Evolutionary conservation across 2,329 filamentous ascomycete species (phyloP), one percentile per base, ranked within the genome.

Genomic region (Didymella sp.): DNA sequence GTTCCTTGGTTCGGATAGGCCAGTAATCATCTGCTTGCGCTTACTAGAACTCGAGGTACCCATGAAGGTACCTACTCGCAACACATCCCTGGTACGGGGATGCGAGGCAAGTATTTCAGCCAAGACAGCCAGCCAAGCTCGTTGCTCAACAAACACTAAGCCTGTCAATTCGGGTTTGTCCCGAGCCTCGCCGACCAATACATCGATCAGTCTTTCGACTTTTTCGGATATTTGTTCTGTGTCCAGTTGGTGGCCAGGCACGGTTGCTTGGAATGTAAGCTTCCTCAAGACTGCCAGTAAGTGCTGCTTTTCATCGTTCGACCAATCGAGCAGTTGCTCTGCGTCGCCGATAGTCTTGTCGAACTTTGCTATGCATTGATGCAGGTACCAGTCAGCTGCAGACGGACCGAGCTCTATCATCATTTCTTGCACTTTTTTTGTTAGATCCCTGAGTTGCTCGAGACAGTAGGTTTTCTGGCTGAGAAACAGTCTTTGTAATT

Each of bases 21-120:
- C 82, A 2, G 79, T 79, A 6, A 87, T 74, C 27, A 76, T 78
- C 30, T 76, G 67, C 56, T 80, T 80, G n/a, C 78, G 75, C 19
- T 75, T 76, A 12, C 71, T 67, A 28, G 71, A 76, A 22, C 71
- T 45, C 69, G 38, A 84, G 76, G 77, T 79, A 7, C 85, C 86
- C 9, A 87, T 78, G 52, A 87, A 86, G 3, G 81, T 80, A 30
- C 75, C 80, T 13, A 79, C 64, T 12, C 64, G 73, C 63, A 80
- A 78, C 11, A 69, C 60, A 24, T 75, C 63, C 55, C 44, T 60
- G 2, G 72, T 68, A 17, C 66, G 60, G 12, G 73, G 70, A 40
- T 78, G 71, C 5, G 58, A 48, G 9, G 67, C 64, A 1, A 80
- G 57, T 2, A 79, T 63, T 33, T 78, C 68, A 12, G 76, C 72